Evolutionary conservation across 2,329 filamentous ascomycete species (phyloP), one percentile per base, ranked within the genome.

Genomic region (Colletotrichum magnum): DNA sequence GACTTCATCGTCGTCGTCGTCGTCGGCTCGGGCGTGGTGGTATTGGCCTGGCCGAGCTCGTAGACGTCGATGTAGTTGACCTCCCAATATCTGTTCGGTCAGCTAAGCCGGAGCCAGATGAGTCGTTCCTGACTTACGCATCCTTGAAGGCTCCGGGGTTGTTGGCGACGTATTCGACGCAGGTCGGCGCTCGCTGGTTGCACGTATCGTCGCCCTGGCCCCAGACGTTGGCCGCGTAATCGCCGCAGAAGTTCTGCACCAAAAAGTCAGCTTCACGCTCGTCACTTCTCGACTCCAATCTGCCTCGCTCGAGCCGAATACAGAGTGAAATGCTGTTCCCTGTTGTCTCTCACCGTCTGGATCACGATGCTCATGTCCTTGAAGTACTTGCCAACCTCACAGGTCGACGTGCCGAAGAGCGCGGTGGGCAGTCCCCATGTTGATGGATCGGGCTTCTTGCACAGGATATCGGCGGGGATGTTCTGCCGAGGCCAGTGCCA

Each of bases 401-500:
- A 97, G 28, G 76, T 77, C 15, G 78, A 74, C 2, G 85, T 87
- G 1, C 93, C 93, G 18, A 95, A 97, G 6, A 88, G 80, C 1
- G 92, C 93, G 7, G 89, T 79, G 0, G 94, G 93, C 1, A 83
- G 81, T 0, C 90, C 92, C 94, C 94, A 97, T 16, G 76, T 79
- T 0, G 79, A 77, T 0, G 93, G 93, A 48, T 92, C 81, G 0
- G 93, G 94, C 6, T 74, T 82, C 63, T 82, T 88, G 39, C 79
- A 78, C 5, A 80, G 78, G 58, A 95, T 90, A 75, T 96, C 91
- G 0, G 78, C 75, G 0, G 94, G 94, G 48, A 95, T 87, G 9
- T 79, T 77, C 36, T 80, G 81, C n/a, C 92, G 88, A 2, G 90
- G 83, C 79, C 94, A 97, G 82, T 93, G 93, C 90, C 91, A 97